phyloP scores from a whole-genome alignment of 2,329 filamentous ascomycete species.

The Venturia pyrina region DNA sequence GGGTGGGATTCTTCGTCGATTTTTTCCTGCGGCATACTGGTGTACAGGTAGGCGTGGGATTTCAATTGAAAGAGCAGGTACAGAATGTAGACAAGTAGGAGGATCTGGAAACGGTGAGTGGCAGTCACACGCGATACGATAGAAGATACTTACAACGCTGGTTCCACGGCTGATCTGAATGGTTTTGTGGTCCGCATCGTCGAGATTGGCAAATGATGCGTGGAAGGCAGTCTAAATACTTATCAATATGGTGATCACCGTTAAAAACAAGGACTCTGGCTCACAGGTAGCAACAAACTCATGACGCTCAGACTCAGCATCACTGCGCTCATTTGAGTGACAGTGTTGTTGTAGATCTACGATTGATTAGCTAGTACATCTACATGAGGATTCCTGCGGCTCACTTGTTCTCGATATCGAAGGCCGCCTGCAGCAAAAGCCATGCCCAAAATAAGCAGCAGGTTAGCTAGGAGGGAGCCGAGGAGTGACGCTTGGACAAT shows the following conservation, averaged over 20 bases:
- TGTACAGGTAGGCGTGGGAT: constrained; percentile 84
- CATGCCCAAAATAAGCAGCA: constrained; percentile 86
- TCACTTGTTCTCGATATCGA: constrained; percentile 74
- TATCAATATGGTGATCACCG: not conserved
- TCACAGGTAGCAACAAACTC: constrained; percentile 72
- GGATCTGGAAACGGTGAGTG: constrained; percentile 40
- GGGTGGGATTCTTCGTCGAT: constrained; percentile 87
- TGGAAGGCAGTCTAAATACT: constrained; percentile 71
- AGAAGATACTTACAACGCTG: constrained; percentile 56
- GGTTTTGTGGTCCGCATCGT: constrained; percentile 57
- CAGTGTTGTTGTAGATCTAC: constrained; percentile 84
- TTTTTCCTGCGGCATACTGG: constrained; percentile 82
- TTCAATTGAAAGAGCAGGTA: constrained; percentile 88
- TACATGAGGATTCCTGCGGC: not conserved
- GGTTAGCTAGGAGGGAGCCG: constrained; percentile 80
- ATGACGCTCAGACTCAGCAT: constrained; percentile 83
- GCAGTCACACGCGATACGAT: constrained; percentile 9
- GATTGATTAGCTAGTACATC: constrained; percentile 15
- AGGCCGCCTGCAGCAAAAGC: constrained; percentile 79
- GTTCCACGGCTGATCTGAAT: constrained; percentile 83
- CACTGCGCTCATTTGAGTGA: constrained; percentile 94
- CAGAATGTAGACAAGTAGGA: constrained; percentile 70
- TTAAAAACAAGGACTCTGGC: not conserved
- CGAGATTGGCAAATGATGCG: constrained; percentile 61
- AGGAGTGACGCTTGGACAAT: constrained; percentile 87